phyloP scores from a whole-genome alignment of 192 early-diverging fungal species.

The Spinellus fusiger region DNA sequence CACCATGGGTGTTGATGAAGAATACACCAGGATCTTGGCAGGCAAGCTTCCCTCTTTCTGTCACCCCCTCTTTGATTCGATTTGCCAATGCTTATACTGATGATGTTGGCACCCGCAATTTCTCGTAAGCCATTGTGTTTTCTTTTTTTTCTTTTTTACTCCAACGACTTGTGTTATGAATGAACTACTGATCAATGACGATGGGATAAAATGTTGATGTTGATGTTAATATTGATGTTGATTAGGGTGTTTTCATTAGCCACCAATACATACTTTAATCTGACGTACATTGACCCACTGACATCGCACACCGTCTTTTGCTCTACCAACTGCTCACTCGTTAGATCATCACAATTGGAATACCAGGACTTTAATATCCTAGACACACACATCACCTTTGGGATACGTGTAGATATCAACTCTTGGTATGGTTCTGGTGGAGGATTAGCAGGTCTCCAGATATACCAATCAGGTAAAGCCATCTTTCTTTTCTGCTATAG shows the following conservation, averaged over 20 bases:
- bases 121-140: constrained; percentile 2
- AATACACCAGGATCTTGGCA: constrained; percentile 4
- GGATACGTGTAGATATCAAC: constrained; percentile 43
- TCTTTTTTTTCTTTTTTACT: background rate
- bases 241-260: background rate
- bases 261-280: constrained; percentile 4
- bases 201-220: too few species aligned
- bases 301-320: background rate
- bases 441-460: constrained; percentile 22
- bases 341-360: background rate
- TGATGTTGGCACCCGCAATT: background rate
- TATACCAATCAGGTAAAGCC: constrained; percentile 29
- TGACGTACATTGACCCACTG: constrained; percentile 1
- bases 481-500: background rate
- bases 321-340: background rate
- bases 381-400: constrained; percentile 34
- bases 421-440: constrained; percentile 35
- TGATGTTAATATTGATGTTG: background rate
- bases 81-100: background rate
- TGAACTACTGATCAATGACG: too few species aligned
- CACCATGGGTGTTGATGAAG: constrained; percentile 3
- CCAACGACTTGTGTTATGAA: too few species aligned
- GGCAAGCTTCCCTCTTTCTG: background rate
- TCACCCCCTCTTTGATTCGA: constrained; percentile 1
- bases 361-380: constrained; percentile 40